These are phyloP conservation scores for Dothidotthia symphoricarpi DNA, from an alignment of 2,329 filamentous ascomycete species.

Conservation along the genomic window DNA sequence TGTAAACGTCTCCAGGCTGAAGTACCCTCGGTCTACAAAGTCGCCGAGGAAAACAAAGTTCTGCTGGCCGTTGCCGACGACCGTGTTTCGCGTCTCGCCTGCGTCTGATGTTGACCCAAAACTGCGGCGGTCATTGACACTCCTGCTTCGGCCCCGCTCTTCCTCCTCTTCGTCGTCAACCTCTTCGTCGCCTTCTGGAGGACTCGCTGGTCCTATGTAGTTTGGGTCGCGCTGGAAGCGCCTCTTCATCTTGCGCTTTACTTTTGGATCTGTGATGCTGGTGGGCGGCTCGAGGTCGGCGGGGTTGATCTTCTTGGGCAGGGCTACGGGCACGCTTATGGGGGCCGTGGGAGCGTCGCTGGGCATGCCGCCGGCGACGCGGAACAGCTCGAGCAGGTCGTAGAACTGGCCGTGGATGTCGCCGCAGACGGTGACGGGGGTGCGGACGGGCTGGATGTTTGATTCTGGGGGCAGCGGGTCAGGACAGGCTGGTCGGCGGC, in stretches of 20 bases:
- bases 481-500: slow-evolving; percentile 1
- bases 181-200: slow-evolving; percentile 50
- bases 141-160: slow-evolving; percentile 47
- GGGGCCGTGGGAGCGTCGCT: slow-evolving; percentile 63
- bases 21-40: slow-evolving; percentile 73
- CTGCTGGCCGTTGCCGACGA: slow-evolving; percentile 57
- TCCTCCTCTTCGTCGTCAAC: slow-evolving; percentile 50
- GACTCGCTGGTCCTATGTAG: slow-evolving; percentile 54
- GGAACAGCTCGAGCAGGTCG: slow-evolving; percentile 93
- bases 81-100: slow-evolving; percentile 40
- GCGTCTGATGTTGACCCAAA: slow-evolving; percentile 45
- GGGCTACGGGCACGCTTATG: slow-evolving; percentile 64
- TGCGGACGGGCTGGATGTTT: slow-evolving; percentile 97
- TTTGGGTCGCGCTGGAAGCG: slow-evolving; percentile 51
- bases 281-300: slow-evolving; percentile 89
- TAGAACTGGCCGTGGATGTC: slow-evolving; percentile 99
- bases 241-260: slow-evolving; percentile 77
- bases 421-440: slow-evolving; percentile 94
- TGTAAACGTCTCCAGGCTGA: slow-evolving; percentile 71
- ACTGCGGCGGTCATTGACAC: slow-evolving; percentile 41
- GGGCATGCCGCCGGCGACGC: slow-evolving; percentile 94
- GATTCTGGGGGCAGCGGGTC: slow-evolving; percentile 62
- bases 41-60: slow-evolving; percentile 71
- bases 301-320: slow-evolving; percentile 72
- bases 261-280: slow-evolving; percentile 81